Evolutionary conservation across 164 flowering plant genomes (phyloP).

Genomic region (Nymphaea thermarum): DNA sequence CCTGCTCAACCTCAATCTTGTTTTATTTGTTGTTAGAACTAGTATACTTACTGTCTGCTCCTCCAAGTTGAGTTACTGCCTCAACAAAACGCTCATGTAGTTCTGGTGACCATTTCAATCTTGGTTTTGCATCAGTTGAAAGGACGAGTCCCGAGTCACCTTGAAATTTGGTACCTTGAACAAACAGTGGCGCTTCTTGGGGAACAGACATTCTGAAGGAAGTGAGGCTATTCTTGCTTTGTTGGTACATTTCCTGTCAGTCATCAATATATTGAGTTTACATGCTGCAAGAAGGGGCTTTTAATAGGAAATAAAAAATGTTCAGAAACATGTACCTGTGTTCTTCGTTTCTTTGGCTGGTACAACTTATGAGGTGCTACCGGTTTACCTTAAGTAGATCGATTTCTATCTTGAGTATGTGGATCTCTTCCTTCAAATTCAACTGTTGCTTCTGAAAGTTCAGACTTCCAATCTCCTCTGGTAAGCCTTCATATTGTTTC

Average conservation of each 20-base stretch:
- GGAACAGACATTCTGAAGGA: slow-evolving; percentile 43
- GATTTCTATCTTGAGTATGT: slow-evolving; percentile 1
- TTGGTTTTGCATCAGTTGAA: slow-evolving; percentile 96
- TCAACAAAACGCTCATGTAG: slow-evolving; percentile 84
- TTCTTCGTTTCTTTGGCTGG: background rate
- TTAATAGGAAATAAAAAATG: too few species aligned
- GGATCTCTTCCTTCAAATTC: background rate
- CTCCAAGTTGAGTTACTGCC: slow-evolving; percentile 89
- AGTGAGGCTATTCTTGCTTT: slow-evolving; percentile 40
- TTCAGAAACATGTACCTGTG: slow-evolving; percentile 4
- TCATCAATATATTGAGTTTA: background rate
- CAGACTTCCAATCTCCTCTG: slow-evolving; percentile 1
- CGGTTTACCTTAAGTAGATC: slow-evolving; percentile 1
- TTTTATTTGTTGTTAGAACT: background rate
- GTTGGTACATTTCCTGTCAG: slow-evolving; percentile 49
- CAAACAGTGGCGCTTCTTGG: slow-evolving; percentile 58
- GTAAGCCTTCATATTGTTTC: background rate
- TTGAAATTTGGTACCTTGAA: slow-evolving; percentile 47
- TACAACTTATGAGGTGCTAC: too few species aligned
- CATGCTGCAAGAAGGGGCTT: slow-evolving; percentile 3
- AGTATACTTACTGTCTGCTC: slow-evolving; percentile 81
- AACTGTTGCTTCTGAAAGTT: background rate
- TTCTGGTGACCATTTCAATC: slow-evolving; percentile 93
- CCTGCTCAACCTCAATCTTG: too few species aligned
- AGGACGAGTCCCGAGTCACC: slow-evolving; percentile 88